Base-by-base conservation (phyloP, 805 yeast genomes). In the Pichia nanzhaoensis region DNA sequence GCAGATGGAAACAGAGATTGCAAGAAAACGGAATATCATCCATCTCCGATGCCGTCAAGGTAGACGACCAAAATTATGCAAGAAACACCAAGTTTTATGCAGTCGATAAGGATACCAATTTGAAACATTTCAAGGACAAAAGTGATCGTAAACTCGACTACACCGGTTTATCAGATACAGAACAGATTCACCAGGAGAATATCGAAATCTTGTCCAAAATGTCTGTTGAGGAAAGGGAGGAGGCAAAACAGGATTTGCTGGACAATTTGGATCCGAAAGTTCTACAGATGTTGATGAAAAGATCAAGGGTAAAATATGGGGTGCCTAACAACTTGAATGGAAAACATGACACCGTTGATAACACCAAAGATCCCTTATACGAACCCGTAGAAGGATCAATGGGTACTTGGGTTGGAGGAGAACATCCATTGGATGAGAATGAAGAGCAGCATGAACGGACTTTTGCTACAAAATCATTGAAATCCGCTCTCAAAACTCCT, bases 181-280 rank as follows among this genome's bases (percentile, higher is more conserved):
- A 84, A 51, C 73, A 77, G 57, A 86, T 89, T 19, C 91, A 87
- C 59, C 59, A 74, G 45, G 95, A 89, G 56, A 90, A 88, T 60
- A 61, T 84, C 49, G 75, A 78, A 33, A 68, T 71, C 34, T 59
- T 90, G 45, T 66, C 77, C 32, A 60, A 64, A 13, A 82, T 89
- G 90, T 67, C 82, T 2, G 71, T 69, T 2, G 82, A 75, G 16
- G 88, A 89, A 56, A 73, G 86, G 31, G 67, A 71, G 30, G 63
- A 68, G 38, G 91, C 86, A 52, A 72, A 77, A 51, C 74, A 76
- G 50, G 95, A 87, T 54, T 63, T 90, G 31, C 51, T 86, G 42
- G 71, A 70, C n/a, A 69, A 73, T 0, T 66, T 90, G 59, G 82
- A 85, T 60, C 95, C 95, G 0, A 71, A 70, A 45, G 70, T 88